Base-by-base conservation (phyloP, 371 early-diverging fungal species). In the Mortierella sp. region DNA sequence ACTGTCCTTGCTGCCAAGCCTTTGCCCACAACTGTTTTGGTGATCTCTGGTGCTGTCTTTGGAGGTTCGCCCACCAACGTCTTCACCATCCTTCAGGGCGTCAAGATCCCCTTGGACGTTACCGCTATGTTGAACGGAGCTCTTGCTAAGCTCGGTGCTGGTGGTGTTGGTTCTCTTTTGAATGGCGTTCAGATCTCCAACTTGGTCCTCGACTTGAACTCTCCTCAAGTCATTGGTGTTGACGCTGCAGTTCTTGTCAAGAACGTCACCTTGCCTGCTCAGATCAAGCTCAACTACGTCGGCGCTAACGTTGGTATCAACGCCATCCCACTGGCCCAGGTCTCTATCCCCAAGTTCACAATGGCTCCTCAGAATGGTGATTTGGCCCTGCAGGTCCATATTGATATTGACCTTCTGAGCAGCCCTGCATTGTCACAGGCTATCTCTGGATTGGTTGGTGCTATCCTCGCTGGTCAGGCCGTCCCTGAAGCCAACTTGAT, bases 261-360 rank as follows among this genome's bases (percentile, higher is more conserved):
- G 70, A 69, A 69, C 56, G 23, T 76, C 27, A 50, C 62, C 39
- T 38, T 76, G 45, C 76, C 76, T 14, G 76, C 70, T 34, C 49
- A 76, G 59, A 69, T 76, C 59, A 70, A 65, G 46, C 76, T 76
- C 59, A 76, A 69, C 63, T 76, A 76, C n/a, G 70, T 76, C 18
- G 76, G 76, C 18, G 42, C 66, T 51, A 69, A 70, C 60, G 19
- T 70, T 26, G 76, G 66, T 21, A 55, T 76, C 38, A 56, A 65
- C 55, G 49, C 76, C 8, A 43, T 65, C 34, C 62, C 53, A 13
- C 50, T 76, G 65, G 76, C 76, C 26, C 61, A 76, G 59, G 47
- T 76, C 23, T 13, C 65, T 21, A 38, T 76, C 16, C 76, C 76
- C 27, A 28, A 50, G 42, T 69, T 76, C 62, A 39, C 69, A 28